These are phyloP conservation scores for Diaporthe sp. DNA, from an alignment of 2,329 filamentous ascomycete genomes.

Conservation along the genomic window DNA sequence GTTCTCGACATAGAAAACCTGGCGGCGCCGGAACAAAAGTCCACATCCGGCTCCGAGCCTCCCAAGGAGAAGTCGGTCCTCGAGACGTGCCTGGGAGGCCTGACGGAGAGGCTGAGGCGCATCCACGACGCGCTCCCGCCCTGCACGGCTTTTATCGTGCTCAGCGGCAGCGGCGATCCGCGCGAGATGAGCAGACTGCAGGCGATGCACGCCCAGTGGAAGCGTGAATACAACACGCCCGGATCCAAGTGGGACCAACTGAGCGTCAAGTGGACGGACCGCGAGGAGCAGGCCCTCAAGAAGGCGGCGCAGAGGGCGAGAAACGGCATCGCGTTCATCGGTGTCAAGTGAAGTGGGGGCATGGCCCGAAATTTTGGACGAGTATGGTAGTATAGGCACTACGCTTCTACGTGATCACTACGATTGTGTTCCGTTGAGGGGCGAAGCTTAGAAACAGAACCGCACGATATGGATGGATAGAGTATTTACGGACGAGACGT, in stretches of 20 bases:
- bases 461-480: not conserved
- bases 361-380: not conserved
- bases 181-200: slow-evolving; percentile 74
- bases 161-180: slow-evolving; percentile 77
- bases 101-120: slow-evolving; percentile 63
- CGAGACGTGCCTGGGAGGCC: slow-evolving; percentile 58
- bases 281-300: slow-evolving; percentile 72
- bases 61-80: slow-evolving; percentile 48
- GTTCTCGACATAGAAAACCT: slow-evolving; percentile 33
- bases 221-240: slow-evolving; percentile 73
- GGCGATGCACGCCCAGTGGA: slow-evolving; percentile 70
- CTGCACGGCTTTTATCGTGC: slow-evolving; percentile 74
- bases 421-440: not conserved
- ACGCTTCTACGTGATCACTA: not conserved
- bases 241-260: slow-evolving; percentile 76
- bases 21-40: slow-evolving; percentile 12
- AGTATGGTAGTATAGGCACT: not conserved
- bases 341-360: slow-evolving; percentile 65
- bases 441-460: too few species aligned
- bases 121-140: slow-evolving; percentile 72
- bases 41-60: not conserved
- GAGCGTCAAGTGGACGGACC: slow-evolving; percentile 76
- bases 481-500: not conserved
- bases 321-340: slow-evolving; percentile 73
- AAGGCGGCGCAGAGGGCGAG: slow-evolving; percentile 69